These are phyloP conservation scores for Vicia villosa DNA, from an alignment of 306 rosid genomes.

Conservation along the genomic window DNA sequence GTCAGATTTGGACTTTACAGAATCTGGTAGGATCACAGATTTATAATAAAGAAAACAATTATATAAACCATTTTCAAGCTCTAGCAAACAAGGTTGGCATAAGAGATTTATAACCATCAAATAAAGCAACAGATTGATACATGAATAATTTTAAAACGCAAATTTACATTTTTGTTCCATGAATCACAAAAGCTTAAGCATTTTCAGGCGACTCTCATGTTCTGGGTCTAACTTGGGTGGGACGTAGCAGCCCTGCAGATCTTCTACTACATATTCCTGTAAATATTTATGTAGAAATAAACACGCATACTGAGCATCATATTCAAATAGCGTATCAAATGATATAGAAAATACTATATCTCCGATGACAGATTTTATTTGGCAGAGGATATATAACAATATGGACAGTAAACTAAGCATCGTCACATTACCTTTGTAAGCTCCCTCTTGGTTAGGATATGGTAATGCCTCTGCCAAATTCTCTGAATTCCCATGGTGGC, in stretches of 20 bases:
- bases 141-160: constrained; percentile 20
- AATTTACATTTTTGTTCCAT: constrained; percentile 33
- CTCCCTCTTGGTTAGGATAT: constrained; percentile 96
- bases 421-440: constrained; percentile 72
- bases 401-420: neutral
- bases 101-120: constrained; percentile 23
- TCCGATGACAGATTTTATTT: neutral
- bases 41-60: neutral
- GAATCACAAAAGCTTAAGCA: constrained; percentile 77
- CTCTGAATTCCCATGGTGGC: constrained; percentile 97
- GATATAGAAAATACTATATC: constrained; percentile 6
- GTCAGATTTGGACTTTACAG: constrained; percentile 32
- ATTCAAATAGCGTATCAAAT: constrained; percentile 27
- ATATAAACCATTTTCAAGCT: constrained; percentile 34
- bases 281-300: constrained; percentile 16
- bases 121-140: constrained; percentile 15
- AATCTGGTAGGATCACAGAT: constrained; percentile 35
- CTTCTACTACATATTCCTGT: constrained; percentile 96
- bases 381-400: constrained; percentile 8
- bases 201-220: constrained; percentile 89
- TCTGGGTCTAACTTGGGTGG: constrained; percentile 91
- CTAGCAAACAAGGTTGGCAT: constrained; percentile 35
- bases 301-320: neutral
- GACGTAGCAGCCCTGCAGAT: constrained; percentile 73
- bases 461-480: constrained; percentile 99